Base-by-base conservation (phyloP, 768 basidiomycete species). In the Cystobasidium tubakii region DNA sequence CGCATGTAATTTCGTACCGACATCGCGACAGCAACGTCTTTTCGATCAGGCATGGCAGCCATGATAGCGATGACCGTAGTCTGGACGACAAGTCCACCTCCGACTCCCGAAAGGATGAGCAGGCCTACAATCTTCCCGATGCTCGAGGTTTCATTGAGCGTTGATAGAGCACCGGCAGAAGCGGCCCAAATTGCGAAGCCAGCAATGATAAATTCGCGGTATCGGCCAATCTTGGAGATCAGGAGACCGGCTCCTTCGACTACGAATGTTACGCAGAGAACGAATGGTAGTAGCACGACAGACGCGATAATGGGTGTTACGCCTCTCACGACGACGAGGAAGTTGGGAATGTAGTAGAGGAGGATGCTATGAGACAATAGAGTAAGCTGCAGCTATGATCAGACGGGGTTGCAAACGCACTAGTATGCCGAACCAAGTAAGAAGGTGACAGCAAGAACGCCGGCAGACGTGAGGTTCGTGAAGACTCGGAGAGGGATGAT, bases 121-220 rank as follows among this genome's bases (percentile, higher is more conserved):
- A 82, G 88, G 0, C 88, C 81, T 0, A 88, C 85, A 23, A 89
- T 80, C 1, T 85, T 81, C 0, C 83, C 85, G 65, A 85, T 83
- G 0, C 82, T 75, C 0, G 88, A 85, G 4, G 82, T 79, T 0
- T 82, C 82, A 0, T 82, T 85, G 44, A 90, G 83, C 0, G 87
- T 88, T 1, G 88, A 88, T n/a, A 90, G 79, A 33, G 87, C 84
- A 0, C 89, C 90, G 70, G 87, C 86, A 0, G 86, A 89, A 42
- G 90, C 81, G 0, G 88, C 85, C 88, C 88, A 90, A 23, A 88
- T 81, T 0, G 83, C 82, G 79, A 89, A 91, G 1, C 90, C 89
- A 23, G 84, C 76, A 76, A 86, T 84, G 53, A 90, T 85, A 54
- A 85, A 87, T 1, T 82, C 84, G 86, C 87, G 75, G 34, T 46